Evolutionary conservation across 1,284 basidiomycete species (phyloP), one percentile per base, ranked within the genome.

Genomic region (Irpex sp.): DNA sequence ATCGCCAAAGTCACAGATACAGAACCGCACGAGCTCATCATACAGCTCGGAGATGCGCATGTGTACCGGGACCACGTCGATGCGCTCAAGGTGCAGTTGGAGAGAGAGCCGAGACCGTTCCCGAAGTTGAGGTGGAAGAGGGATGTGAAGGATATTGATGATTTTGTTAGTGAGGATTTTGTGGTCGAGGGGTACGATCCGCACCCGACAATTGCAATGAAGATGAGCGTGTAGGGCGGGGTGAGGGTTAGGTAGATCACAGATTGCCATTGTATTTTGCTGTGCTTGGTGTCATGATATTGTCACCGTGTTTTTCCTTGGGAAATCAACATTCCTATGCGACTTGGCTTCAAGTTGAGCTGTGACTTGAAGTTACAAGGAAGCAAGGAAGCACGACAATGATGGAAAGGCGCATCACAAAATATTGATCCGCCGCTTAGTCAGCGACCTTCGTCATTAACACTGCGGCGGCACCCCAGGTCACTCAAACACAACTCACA

Each of bases 41-140:
- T 96, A 69, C 92, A 96, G 76, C 89, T 99, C 70, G 97, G 97
- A 5, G 97, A 99, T 70, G 95, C 97, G 3, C 97, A 99, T 71
- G 94, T 99, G 5, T 99, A 99, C 78, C 81, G 84, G 55, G 94
- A 99, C 72, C 97, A 99, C 71, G 85, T 97, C 51, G 89, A 92
- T 19, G 93, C 95, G 11, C 82, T 99, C 37, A 79, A 92, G 72
- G 80, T 83, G 36, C 97, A 99, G 76, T 81, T 98, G 46, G 79
- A 84, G 71, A 81, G 97, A 26, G 82, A 87, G 66, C 96, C 97
- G 5, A 82, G 85, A 54, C 77, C 85, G 5, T 98, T 98, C 79
- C 97, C 97, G 0, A 95, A 84, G 65, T 74, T 99, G 46, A 75
- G 78, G 36, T 94, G 90, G 83, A 84, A 79, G 58, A 81, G 92